phyloP scores from a whole-genome alignment of 2,329 filamentous ascomycete genomes.

The Elsinoe perseae region DNA sequence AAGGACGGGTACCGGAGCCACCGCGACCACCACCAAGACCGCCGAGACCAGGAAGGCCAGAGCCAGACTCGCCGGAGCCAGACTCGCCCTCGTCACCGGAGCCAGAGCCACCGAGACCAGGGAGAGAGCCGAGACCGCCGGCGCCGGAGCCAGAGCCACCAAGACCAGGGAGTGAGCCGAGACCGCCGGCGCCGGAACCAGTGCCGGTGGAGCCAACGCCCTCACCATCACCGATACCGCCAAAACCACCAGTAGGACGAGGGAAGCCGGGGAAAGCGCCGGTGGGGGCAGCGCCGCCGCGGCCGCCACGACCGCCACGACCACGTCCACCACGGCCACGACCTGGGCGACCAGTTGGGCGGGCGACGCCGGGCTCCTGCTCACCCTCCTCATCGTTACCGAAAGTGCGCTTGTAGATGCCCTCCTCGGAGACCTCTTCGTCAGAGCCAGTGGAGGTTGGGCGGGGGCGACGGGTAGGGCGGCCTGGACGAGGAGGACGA shows the following conservation, averaged over 20 bases:
- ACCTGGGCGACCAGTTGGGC: slow-evolving; percentile 6
- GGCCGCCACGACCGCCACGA: background rate
- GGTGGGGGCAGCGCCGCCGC: background rate
- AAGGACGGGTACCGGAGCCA: background rate
- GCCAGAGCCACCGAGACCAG: background rate
- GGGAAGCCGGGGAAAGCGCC: slow-evolving; percentile 2
- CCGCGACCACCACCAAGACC: background rate
- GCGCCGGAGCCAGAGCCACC: background rate
- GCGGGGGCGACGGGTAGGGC: background rate
- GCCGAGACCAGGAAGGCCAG: background rate
- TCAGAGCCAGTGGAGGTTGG: background rate
- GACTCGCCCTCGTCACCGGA: background rate
- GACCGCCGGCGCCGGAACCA: background rate
- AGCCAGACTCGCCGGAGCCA: background rate
- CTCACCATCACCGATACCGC: background rate
- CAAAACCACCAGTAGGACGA: background rate
- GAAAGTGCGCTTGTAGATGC: background rate
- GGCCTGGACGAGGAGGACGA: background rate
- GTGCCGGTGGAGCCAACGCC: background rate
- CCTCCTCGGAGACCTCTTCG: background rate
- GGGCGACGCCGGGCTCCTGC: background rate
- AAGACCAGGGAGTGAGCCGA: no score
- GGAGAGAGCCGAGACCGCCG: background rate
- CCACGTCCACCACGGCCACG: background rate
- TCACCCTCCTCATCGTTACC: background rate